Evolutionary conservation across 129 eudicot genomes (phyloP).

Genomic region (Flaveria trinervia): DNA sequence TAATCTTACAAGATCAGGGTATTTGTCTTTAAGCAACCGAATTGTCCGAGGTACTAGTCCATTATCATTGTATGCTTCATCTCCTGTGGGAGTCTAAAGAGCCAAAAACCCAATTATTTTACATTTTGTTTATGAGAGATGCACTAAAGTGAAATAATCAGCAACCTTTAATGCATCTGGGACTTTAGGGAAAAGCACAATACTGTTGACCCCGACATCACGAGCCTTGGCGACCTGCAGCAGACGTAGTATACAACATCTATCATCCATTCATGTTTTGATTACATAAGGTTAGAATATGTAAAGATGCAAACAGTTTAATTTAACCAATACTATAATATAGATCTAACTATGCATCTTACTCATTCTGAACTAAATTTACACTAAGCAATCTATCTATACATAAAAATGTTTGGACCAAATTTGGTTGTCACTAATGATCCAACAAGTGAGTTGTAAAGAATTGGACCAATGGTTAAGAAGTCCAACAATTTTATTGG

Average conservation of each 20-base stretch:
- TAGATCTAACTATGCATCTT: no score
- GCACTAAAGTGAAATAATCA: neutral
- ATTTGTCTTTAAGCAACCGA: slow-evolving; percentile 89
- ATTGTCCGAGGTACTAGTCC: slow-evolving; percentile 93
- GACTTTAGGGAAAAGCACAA: slow-evolving; percentile 96
- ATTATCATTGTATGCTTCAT: slow-evolving; percentile 92
- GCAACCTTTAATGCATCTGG: slow-evolving; percentile 98
- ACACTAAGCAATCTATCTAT: neutral
- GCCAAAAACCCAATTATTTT: slow-evolving; percentile 23
- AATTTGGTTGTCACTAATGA: neutral
- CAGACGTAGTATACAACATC: slow-evolving; percentile 12
- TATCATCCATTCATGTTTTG: neutral
- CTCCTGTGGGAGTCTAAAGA: slow-evolving; percentile 84
- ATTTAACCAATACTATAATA: neutral
- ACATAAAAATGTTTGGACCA: neutral
- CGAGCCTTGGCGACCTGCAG: slow-evolving; percentile 86
- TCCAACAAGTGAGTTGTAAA: neutral
- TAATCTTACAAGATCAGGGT: slow-evolving; percentile 88
- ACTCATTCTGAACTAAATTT: no score
- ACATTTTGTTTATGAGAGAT: neutral
- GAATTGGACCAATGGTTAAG: neutral
- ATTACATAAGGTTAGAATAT: neutral
- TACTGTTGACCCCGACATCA: slow-evolving; percentile 95
- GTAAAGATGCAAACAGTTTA: neutral
- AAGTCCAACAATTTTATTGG: neutral